Conservation (phyloP, 1,139 yeast genomes). For the Yamadazyma siamensis region DNA sequence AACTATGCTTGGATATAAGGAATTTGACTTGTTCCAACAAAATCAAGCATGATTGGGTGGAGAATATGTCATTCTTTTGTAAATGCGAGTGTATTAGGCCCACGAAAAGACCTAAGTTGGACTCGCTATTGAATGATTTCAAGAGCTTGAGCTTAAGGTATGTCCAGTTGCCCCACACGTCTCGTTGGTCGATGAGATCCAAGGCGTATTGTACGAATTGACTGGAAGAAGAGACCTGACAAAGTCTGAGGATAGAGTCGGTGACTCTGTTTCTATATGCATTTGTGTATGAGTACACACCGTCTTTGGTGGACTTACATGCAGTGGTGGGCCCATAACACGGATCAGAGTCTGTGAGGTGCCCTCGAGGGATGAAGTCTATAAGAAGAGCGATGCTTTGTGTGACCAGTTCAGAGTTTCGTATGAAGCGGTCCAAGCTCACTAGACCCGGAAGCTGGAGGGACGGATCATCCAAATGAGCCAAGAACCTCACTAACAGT, state of each 20-base stretch:
- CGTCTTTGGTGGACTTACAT: conserved; percentile 22
- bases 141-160: conserved; percentile 20
- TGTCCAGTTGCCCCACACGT: conserved; percentile 25
- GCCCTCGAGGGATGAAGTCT: conserved; percentile 25
- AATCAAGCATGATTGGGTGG: conserved; percentile 36
- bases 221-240: conserved; percentile 19
- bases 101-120: conserved; percentile 25
- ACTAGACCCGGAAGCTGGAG: conserved; percentile 35
- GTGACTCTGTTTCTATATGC: conserved; percentile 33
- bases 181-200: conserved; percentile 14
- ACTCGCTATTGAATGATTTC: conserved; percentile 23
- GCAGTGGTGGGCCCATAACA: conserved; percentile 28
- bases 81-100: conserved; percentile 24
- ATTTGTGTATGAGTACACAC: conserved; percentile 18
- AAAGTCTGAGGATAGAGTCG: conserved; percentile 27
- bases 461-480: conserved; percentile 33
- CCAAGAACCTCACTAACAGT: conserved; percentile 28
- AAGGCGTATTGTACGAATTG: conserved; percentile 20
- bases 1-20: conserved; percentile 27
- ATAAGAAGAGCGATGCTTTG: conserved; percentile 19
- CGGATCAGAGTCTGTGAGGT: conserved; percentile 24
- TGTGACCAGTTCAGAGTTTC: conserved; percentile 15
- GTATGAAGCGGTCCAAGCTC: conserved; percentile 19
- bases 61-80: conserved; percentile 13
- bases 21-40: conserved; percentile 39